Evolutionary conservation across 805 yeast species (phyloP).

Genomic region (Teunomyces gatunensis): DNA sequence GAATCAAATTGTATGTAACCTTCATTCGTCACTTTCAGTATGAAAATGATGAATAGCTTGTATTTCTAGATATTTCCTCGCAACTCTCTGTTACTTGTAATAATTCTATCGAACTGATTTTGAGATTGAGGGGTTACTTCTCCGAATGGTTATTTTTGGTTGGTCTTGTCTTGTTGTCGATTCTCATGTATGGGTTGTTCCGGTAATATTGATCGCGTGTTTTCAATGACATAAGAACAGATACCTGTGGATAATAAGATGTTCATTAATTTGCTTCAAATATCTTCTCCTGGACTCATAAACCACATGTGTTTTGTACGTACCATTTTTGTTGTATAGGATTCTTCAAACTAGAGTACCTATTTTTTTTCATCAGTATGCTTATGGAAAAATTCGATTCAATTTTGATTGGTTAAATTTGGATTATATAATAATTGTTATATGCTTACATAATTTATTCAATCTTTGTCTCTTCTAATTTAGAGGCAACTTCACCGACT

Average conservation of each 20-base stretch:
- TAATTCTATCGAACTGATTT: too few relatives aligned
- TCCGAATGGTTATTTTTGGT: too few relatives aligned
- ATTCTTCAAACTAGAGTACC: not conserved
- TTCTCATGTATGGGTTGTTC: too few relatives aligned
- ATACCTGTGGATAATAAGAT: too few relatives aligned
- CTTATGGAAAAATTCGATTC: conserved; percentile 3
- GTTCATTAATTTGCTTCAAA: too few relatives aligned
- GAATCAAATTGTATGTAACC: not conserved
- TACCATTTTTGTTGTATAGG: conserved; percentile 3
- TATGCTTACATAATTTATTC: conserved; percentile 5
- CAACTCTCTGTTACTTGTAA: too few relatives aligned
- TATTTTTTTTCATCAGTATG: conserved; percentile 3
- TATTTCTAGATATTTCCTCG: too few relatives aligned
- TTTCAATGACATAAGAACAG: too few relatives aligned
- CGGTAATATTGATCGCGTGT: too few relatives aligned
- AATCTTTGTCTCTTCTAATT: conserved; percentile 10
- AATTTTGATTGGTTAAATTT: not conserved
- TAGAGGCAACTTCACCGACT: conserved; percentile 7
- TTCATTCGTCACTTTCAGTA: not conserved
- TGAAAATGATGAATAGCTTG: not conserved
- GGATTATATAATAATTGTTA: not conserved
- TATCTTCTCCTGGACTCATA: too few relatives aligned
- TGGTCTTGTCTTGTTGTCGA: too few relatives aligned
- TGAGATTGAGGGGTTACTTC: too few relatives aligned
- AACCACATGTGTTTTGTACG: not conserved